Base-by-base conservation (phyloP, 2,329 filamentous ascomycete genomes). In the Ascosphaera apis region DNA sequence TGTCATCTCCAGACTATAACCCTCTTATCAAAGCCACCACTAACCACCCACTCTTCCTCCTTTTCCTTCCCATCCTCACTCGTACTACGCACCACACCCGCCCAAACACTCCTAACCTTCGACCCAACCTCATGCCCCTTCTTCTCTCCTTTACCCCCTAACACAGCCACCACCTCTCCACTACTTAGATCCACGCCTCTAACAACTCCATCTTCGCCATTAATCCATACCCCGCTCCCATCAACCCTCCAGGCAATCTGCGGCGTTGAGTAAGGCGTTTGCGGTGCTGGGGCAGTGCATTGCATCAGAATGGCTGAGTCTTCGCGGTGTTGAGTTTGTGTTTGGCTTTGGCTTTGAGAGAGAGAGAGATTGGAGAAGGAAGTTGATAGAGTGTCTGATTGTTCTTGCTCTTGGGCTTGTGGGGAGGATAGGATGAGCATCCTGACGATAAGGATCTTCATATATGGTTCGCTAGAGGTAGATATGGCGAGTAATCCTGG, bases 1-100 rank as follows among this genome's bases (percentile, higher is more conserved):
- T 19, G 33, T 12, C 44, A 43, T 39, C 51, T 58, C 71, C 71
- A 75, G 23, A 73, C 49, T 41, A 74, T 59, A 40, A 75, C 50
- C 41, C 53, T 63, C 45, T 68, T 68, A 52, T 76, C 71, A 50
- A 75, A 76, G 1, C 69, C 72, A 16, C 71, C 71, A 51, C 66
- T 72, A 19, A 75, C 56, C 37, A 75, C 45, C 49, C 63, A 60
- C 48, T 74, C 70, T 40, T 60, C 57, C 44, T 43, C 44, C 25
- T 42, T 41, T 19, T 48, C 41, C 36, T 43, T 42, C 15, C 45
- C 43, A 8, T 42, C 43, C 36, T 46, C 39, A 15, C 47, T 40
- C 7, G 30, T 27, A 4, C 45, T 42, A 40, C 40, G 35, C 12
- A 68, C 52, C 37, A 45, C 50, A 0, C 67, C 69, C 2, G 65